A percentile compares a stretch with the other conserved stretches of the same genome.
These are phyloP conservation scores for Eurotiales sp. DNA, from an alignment of 2,329 filamentous ascomycete species.

Conservation along the genomic window DNA sequence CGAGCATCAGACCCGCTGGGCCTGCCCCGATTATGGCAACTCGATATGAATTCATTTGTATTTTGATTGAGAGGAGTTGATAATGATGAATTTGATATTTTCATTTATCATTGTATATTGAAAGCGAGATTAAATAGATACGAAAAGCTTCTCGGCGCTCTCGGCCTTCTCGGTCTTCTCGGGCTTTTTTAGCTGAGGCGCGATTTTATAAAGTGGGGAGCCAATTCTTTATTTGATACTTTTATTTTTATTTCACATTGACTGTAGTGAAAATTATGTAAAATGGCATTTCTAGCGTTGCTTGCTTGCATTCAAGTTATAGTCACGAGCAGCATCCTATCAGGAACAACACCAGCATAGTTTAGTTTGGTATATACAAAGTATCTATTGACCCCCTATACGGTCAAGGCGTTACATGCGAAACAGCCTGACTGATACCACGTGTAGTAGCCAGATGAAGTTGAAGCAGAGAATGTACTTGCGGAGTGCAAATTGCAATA, in stretches of 20 bases:
- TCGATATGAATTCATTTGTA: not conserved
- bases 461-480: not conserved
- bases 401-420: not conserved
- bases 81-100: no score
- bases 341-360: no score
- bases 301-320: no score
- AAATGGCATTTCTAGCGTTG: no score
- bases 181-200: no score
- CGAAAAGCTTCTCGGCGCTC: not conserved
- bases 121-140: not conserved
- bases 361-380: no score
- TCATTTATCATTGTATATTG: not conserved
- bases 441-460: constrained; percentile 1
- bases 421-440: constrained; percentile 2
- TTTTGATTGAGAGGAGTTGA: not conserved
- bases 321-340: no score
- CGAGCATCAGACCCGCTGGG: not conserved
- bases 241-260: no score
- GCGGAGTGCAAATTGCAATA: not conserved
- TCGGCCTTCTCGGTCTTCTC: constrained; percentile 3
- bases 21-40: constrained; percentile 2
- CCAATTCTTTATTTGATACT: no score
- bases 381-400: no score
- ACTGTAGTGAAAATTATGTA: no score
- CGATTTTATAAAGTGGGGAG: no score